Base-by-base conservation (phyloP, 805 yeast genomes). In the Saccharomycopsis malanga region DNA sequence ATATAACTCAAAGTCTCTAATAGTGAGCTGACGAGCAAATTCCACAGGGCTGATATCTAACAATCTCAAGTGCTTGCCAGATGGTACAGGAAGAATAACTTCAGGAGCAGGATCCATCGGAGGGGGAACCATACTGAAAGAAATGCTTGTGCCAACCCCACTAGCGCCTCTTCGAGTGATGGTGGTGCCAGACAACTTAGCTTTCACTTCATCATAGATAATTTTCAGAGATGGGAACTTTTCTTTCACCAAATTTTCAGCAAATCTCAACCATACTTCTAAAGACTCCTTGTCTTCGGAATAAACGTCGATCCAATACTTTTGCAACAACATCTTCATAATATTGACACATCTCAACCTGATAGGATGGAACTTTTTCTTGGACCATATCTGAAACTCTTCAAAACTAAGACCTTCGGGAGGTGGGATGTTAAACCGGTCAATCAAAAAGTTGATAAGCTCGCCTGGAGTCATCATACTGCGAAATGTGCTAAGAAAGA, bases 361-460 rank as follows among this genome's bases (percentile, higher is more conserved):
- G 27, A 83, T 80, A 1, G 86, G 87, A 48, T 68, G 70, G 50
- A 81, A 77, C 57, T 86, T 86, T 58, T 74, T 76, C 36, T 78
- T 77, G 7, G 79, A 70, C 96, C 96, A 87, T 7, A 72, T 64
- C 39, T 78, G 76, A 61, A 84, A 86, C 57, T 87, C 95, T 52
- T 83, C 94, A 58, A 79, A 85, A 50, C 85, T 77, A 50, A 91
- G 65, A 0, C 94, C 95, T 57, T 86, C 96, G 0, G 96, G 96
- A 20, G 96, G 93, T 53, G 76, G 77, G 14, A 77, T 64, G 46
- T 79, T 73, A 63, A 81, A 91, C 46, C 94, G 69, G 34, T 73
- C 72, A 27, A 84, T 73, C 56, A 87, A 64, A 37, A 75, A 60
- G 35, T 72, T 71, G 37, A 85, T 66, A 32, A 89, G 67, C 44